phyloP scores from a whole-genome alignment of 1,139 yeast species.

The Suhomyces yuchorum region DNA sequence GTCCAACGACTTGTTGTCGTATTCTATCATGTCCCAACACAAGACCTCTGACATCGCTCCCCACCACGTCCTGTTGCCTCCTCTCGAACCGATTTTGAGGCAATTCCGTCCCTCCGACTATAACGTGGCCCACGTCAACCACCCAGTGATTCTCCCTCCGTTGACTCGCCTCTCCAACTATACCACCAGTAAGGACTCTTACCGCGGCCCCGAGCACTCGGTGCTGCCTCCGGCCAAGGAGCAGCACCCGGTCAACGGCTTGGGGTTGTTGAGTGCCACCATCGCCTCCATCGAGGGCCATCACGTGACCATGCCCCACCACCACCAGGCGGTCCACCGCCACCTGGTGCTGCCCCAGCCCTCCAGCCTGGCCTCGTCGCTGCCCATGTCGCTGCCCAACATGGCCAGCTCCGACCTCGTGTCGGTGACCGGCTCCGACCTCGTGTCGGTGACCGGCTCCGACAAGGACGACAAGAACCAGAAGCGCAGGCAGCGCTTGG shows the following conservation, averaged over 20 bases:
- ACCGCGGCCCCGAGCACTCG: background rate
- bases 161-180: conserved; percentile 12
- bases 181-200: conserved; percentile 7
- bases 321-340: background rate
- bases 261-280: conserved; percentile 21
- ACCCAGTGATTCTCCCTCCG: conserved; percentile 11
- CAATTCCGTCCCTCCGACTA: conserved; percentile 9
- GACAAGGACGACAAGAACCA: conserved; percentile 11
- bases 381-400: conserved; percentile 15
- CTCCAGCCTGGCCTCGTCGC: conserved; percentile 7
- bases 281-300: conserved; percentile 12
- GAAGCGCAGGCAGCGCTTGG: conserved; percentile 62
- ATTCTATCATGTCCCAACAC: conserved; percentile 35
- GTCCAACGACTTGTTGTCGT: conserved; percentile 36
- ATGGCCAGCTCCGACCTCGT: conserved; percentile 4
- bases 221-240: conserved; percentile 1
- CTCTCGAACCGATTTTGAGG: conserved; percentile 17
- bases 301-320: background rate
- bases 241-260: conserved; percentile 14
- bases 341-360: background rate
- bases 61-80: conserved; percentile 16
- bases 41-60: conserved; percentile 9
- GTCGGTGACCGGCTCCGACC: conserved; percentile 3
- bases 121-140: background rate
- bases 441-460: conserved; percentile 3